Percentiles rank a stretch among this genome's conserved stretches.
These are phyloP conservation scores for Juglanconis juglandina DNA, from an alignment of 2,329 filamentous ascomycete species.

Conservation along the genomic window DNA sequence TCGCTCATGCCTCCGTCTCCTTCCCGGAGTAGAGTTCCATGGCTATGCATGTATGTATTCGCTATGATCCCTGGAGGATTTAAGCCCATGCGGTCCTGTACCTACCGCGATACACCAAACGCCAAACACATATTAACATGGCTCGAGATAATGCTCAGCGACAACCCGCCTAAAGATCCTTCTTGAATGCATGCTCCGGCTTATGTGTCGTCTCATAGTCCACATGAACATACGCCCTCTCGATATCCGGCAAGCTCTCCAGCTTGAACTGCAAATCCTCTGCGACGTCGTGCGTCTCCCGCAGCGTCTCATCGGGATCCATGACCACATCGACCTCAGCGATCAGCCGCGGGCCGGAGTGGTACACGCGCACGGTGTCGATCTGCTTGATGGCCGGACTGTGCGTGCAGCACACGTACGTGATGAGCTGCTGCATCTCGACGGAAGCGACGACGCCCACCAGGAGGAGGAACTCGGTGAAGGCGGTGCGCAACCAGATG, in stretches of 20 bases:
- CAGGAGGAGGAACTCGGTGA: slow-evolving; percentile 82
- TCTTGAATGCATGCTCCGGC: slow-evolving; percentile 71
- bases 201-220: slow-evolving; percentile 97
- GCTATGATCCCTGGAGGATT: too few species aligned
- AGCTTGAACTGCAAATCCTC: slow-evolving; percentile 93
- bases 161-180: slow-evolving; percentile 47
- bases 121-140: too few species aligned
- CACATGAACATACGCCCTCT: slow-evolving; percentile 93
- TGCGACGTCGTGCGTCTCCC: slow-evolving; percentile 84
- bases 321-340: slow-evolving; percentile 97
- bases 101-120: too few species aligned
- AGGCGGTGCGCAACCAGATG: slow-evolving; percentile 83
- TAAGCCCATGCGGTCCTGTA: too few species aligned
- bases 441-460: slow-evolving; percentile 86
- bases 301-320: slow-evolving; percentile 69
- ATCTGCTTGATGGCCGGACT: slow-evolving; percentile 77
- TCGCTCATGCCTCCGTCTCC: too few species aligned
- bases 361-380: slow-evolving; percentile 92
- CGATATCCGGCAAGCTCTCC: slow-evolving; percentile 85
- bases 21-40: too few species aligned
- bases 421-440: slow-evolving; percentile 87
- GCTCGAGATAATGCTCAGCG: neutral
- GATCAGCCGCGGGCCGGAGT: slow-evolving; percentile 82
- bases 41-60: too few species aligned
- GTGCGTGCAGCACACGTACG: slow-evolving; percentile 94